These are phyloP conservation scores for Vanilla planifolia DNA, from an alignment of 106 monocot species.

Conservation along the genomic window DNA sequence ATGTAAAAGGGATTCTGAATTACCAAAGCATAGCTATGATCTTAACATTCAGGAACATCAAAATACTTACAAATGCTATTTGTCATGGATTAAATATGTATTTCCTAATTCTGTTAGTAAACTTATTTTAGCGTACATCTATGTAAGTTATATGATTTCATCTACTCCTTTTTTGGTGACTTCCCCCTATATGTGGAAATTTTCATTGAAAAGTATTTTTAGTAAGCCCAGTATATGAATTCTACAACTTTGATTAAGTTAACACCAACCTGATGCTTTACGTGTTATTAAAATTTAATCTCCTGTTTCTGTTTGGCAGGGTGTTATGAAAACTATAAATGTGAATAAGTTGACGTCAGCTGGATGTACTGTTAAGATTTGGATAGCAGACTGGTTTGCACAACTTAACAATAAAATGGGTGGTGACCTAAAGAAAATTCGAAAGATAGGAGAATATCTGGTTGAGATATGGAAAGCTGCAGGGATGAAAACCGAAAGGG, in stretches of 20 bases:
- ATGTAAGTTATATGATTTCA: no score
- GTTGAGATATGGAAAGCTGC: conserved; percentile 96
- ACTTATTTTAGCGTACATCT: no score
- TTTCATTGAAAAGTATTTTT: no score
- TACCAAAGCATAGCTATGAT: no score
- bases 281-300: neutral
- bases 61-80: no score
- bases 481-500: conserved; percentile 80
- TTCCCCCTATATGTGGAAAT: no score
- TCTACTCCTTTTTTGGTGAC: no score
- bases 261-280: neutral
- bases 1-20: no score
- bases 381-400: conserved; percentile 99
- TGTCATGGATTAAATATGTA: no score
- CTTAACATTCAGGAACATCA: no score
- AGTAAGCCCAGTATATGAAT: no score
- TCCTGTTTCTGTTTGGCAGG: conserved; percentile 29
- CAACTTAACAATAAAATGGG: conserved; percentile 97
- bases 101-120: no score
- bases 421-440: conserved; percentile 89
- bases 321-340: conserved; percentile 84
- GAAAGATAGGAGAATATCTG: conserved; percentile 69
- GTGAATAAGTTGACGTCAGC: conserved; percentile 82
- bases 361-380: conserved; percentile 88
- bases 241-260: neutral